Conservation (phyloP, 2,329 filamentous ascomycete species). For the Hymenoscyphus repandus region DNA sequence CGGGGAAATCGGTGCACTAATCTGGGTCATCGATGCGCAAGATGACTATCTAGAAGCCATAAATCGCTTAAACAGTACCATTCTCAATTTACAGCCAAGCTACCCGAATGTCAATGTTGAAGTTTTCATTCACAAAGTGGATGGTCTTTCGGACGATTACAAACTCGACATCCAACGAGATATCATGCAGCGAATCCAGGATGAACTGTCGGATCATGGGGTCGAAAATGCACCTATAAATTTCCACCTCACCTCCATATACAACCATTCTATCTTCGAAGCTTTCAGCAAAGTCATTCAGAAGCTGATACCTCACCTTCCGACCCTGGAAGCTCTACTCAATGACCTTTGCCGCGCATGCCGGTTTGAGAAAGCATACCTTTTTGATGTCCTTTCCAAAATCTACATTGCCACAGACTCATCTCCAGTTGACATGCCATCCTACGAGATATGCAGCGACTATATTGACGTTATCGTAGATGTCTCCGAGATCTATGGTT, state of each 20-base stretch:
- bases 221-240: conserved; percentile 91
- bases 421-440: conserved; percentile 86
- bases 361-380: conserved; percentile 94
- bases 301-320: conserved; percentile 89
- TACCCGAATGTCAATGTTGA: conserved; percentile 96
- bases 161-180: conserved; percentile 94
- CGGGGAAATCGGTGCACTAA: conserved; percentile 85
- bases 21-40: conserved; percentile 98
- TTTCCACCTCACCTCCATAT: conserved; percentile 96
- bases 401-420: conserved; percentile 98
- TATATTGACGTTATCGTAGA: conserved; percentile 99
- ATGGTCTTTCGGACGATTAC: conserved; percentile 95
- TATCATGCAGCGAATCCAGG: conserved; percentile 92
- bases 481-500: conserved; percentile 92
- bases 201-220: conserved; percentile 88
- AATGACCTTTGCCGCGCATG: conserved; percentile 92
- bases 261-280: conserved; percentile 97
- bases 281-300: conserved; percentile 98
- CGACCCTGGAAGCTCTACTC: conserved; percentile 87
- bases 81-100: conserved; percentile 78
- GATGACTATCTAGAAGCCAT: conserved; percentile 96
- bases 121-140: conserved; percentile 98
- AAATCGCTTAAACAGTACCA: conserved; percentile 78
- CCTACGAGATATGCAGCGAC: conserved; percentile 97
- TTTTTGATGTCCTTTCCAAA: conserved; percentile 96